Percentiles rank a stretch among this genome's conserved stretches.
Evolutionary conservation across 805 yeast genomes (phyloP).

Genomic region (Cyberlindnera xylosilytica): DNA sequence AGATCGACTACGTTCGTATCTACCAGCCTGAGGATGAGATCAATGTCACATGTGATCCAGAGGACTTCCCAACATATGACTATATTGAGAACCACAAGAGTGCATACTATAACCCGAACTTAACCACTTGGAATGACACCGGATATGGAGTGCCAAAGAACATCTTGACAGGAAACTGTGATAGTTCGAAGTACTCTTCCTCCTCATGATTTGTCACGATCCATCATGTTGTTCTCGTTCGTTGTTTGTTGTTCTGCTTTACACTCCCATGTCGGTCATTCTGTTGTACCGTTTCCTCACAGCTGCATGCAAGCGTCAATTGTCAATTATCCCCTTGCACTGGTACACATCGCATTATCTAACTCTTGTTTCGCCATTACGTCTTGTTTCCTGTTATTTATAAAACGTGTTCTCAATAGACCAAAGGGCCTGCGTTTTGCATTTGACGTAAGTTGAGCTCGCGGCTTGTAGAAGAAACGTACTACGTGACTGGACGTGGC

Average conservation of each 20-base stretch:
- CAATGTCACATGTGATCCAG: constrained; percentile 81
- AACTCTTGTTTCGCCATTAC: background rate
- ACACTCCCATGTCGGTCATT: no score
- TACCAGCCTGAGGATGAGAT: constrained; percentile 74
- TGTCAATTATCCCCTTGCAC: background rate
- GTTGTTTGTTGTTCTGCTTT: background rate
- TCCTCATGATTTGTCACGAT: background rate
- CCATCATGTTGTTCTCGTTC: background rate
- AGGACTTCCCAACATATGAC: constrained; percentile 77
- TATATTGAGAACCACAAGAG: constrained; percentile 69
- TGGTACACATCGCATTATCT: background rate
- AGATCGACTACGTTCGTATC: constrained; percentile 83
- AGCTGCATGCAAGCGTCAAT: background rate
- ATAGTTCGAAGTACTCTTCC: constrained; percentile 28
- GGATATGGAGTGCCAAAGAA: constrained; percentile 73
- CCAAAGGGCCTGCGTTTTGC: no score
- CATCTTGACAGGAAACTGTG: constrained; percentile 49
- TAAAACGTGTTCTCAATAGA: background rate
- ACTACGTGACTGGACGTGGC: no score
- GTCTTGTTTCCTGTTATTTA: background rate
- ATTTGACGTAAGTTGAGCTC: no score
- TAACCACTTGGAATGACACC: constrained; percentile 71
- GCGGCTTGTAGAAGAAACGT: no score
- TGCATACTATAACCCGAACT: constrained; percentile 68
- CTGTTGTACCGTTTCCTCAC: background rate